Evolutionary conservation across 1,139 yeast species (phyloP), one percentile per base, ranked within the genome.

Genomic region (Magnusiomyces magnusii): DNA sequence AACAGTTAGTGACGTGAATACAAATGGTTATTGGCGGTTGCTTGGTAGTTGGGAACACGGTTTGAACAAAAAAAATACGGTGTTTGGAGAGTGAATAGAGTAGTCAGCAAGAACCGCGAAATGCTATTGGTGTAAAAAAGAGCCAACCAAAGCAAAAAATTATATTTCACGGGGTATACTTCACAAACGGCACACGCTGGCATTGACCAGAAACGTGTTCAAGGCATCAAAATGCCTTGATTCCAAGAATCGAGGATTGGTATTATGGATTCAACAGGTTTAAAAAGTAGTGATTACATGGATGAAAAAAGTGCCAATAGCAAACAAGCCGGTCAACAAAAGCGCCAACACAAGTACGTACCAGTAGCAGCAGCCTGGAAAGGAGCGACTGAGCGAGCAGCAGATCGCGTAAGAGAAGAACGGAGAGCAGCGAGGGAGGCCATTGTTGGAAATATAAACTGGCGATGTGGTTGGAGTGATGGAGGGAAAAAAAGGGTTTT

Each of bases 371-470:
- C 59, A 24, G 59, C 59, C 57, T 53, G 54, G 28, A 57, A 50
- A 42, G 59, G 57, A 47, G 57, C 34, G 34, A 58, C 57, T 23
- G 59, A 51, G 44, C 60, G 62, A 28, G 55, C 51, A 55, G 50
- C 57, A 24, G 60, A 25, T 58, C 59, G 56, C 53, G 61, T 54
- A 36, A 60, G 56, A 24, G 60, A 58, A 23, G 62, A 55, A 53
- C 62, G 55, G 57, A 60, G 36, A 52, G 57, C 57, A 57, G 59
- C 56, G 55, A 59, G 58, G 50, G 59, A 56, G 52, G 58, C 54
- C 62, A 60, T 60, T 53, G 44, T 57, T 54, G 53, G 3, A 47
- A 9, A 15, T 17, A n/a, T 17, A 47, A 27, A 19, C n/a, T 9
- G 44, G 19, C 21, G 17, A 36, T 19, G 41, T 27, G 13, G 24